Evolutionary conservation across 2,329 filamentous ascomycete genomes (phyloP).

Genomic region (Didymella keratinophila): DNA sequence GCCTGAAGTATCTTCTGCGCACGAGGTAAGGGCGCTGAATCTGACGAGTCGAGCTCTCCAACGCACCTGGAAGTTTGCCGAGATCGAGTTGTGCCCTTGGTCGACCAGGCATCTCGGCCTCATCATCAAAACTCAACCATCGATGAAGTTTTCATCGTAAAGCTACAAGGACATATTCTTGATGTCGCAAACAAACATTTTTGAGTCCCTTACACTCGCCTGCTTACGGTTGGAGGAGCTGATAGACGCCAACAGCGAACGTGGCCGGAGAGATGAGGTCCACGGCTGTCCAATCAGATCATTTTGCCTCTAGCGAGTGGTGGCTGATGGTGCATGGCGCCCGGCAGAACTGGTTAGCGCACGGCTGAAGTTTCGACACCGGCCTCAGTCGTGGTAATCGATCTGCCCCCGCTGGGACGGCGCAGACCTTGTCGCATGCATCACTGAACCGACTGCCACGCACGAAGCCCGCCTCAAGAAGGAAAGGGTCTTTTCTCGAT

Average conservation of each 20-base stretch:
- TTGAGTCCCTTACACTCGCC: not conserved
- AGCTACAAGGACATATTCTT: not conserved
- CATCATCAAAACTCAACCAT: not conserved
- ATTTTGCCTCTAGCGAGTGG: constrained; percentile 16
- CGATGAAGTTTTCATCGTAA: not conserved
- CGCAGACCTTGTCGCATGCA: constrained; percentile 19
- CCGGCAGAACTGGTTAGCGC: constrained; percentile 17
- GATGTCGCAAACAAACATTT: not conserved
- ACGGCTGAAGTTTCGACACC: constrained; percentile 19
- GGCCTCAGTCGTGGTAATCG: constrained; percentile 19
- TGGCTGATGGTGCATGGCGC: constrained; percentile 28
- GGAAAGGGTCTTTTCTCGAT: not conserved
- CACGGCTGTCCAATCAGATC: constrained; percentile 30
- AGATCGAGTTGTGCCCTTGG: constrained; percentile 7
- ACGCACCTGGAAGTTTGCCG: constrained; percentile 12
- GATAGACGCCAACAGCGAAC: constrained; percentile 28
- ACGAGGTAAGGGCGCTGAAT: constrained; percentile 10
- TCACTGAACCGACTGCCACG: constrained; percentile 13
- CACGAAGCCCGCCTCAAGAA: constrained; percentile 9
- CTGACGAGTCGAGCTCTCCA: constrained; percentile 4
- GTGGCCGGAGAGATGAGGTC: constrained; percentile 28
- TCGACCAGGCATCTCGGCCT: constrained; percentile 2
- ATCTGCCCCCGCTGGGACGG: constrained; percentile 19
- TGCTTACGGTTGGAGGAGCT: constrained; percentile 17
- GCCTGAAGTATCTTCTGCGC: not conserved